Conservation (phyloP, 2,329 filamentous ascomycete species). For the Alternaria sp. region DNA sequence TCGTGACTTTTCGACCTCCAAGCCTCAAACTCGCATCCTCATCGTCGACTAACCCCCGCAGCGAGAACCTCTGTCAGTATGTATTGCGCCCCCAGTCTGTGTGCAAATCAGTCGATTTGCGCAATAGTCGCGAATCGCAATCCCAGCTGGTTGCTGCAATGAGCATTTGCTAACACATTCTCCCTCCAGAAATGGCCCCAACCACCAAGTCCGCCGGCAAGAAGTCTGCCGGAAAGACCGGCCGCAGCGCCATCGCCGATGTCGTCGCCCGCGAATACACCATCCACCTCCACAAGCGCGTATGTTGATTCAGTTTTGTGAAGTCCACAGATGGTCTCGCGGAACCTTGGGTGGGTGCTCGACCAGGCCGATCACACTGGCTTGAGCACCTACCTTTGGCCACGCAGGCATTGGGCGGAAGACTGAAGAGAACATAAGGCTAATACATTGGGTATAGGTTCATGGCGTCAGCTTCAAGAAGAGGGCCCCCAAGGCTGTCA, state of each 20-base stretch:
- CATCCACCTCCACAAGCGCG: slow-evolving; percentile 99
- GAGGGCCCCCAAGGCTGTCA: slow-evolving; percentile 96
- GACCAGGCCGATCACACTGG: slow-evolving; percentile 29
- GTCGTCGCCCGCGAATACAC: slow-evolving; percentile 99
- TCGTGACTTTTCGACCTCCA: slow-evolving; percentile 21
- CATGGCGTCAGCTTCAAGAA: slow-evolving; percentile 99
- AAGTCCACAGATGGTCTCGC: slow-evolving; percentile 68
- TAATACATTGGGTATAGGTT: slow-evolving; percentile 70
- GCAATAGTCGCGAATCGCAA: neutral
- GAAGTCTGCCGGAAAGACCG: slow-evolving; percentile 70
- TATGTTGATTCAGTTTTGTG: slow-evolving; percentile 78
- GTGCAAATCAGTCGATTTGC: neutral
- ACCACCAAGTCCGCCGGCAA: slow-evolving; percentile 54
- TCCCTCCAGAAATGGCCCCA: slow-evolving; percentile 49
- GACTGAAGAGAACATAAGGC: slow-evolving; percentile 60
- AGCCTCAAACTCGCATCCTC: slow-evolving; percentile 26
- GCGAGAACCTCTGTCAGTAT: slow-evolving; percentile 35
- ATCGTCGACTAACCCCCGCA: slow-evolving; percentile 36
- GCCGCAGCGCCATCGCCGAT: slow-evolving; percentile 95
- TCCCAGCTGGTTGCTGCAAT: neutral
- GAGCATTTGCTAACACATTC: slow-evolving; percentile 23
- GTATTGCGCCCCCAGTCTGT: slow-evolving; percentile 11
- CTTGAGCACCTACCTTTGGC: slow-evolving; percentile 12
- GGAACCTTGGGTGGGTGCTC: slow-evolving; percentile 22
- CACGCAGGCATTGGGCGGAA: slow-evolving; percentile 66